phyloP scores from a whole-genome alignment of 305 asterid species.

The Plantago coronopus region DNA sequence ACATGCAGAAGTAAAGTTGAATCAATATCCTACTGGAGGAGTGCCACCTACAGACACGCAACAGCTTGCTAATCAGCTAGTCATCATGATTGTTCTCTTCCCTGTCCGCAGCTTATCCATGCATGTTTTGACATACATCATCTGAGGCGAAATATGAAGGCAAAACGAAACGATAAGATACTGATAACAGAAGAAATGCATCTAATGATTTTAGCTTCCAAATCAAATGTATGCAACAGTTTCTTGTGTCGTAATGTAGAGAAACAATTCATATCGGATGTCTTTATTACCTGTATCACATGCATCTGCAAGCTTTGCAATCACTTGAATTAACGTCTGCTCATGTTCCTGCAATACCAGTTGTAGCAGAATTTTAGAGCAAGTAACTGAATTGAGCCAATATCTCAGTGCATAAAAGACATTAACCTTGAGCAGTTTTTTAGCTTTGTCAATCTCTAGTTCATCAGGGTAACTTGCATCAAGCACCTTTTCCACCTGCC shows the following conservation, averaged over 20 bases:
- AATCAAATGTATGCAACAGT: conserved; percentile 2
- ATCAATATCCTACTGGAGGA: conserved; percentile 19
- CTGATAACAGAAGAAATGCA: too few relatives aligned
- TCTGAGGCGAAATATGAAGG: conserved; percentile 33
- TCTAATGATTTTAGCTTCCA: too few relatives aligned
- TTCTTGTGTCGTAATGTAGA: background rate
- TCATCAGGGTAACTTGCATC: conserved; percentile 81
- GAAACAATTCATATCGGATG: background rate
- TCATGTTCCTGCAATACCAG: conserved; percentile 85
- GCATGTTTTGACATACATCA: conserved; percentile 34
- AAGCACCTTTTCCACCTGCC: conserved; percentile 86
- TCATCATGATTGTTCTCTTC: conserved; percentile 23
- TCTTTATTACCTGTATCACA: conserved; percentile 65
- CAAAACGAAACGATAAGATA: conserved; percentile 9
- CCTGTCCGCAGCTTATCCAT: conserved; percentile 24
- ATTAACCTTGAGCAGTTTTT: conserved; percentile 83
- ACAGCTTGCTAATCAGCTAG: background rate
- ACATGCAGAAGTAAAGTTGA: too few relatives aligned
- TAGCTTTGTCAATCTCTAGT: conserved; percentile 79
- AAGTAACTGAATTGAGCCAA: conserved; percentile 11
- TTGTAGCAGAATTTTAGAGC: conserved; percentile 20
- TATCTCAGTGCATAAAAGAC: conserved; percentile 6
- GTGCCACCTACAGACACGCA: too few relatives aligned
- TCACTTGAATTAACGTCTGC: conserved; percentile 70
- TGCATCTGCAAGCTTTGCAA: conserved; percentile 72